These are phyloP conservation scores for Ecytonucleospora hepatopenaei DNA, from an alignment of 371 early-diverging fungal species.

Conservation along the genomic window DNA sequence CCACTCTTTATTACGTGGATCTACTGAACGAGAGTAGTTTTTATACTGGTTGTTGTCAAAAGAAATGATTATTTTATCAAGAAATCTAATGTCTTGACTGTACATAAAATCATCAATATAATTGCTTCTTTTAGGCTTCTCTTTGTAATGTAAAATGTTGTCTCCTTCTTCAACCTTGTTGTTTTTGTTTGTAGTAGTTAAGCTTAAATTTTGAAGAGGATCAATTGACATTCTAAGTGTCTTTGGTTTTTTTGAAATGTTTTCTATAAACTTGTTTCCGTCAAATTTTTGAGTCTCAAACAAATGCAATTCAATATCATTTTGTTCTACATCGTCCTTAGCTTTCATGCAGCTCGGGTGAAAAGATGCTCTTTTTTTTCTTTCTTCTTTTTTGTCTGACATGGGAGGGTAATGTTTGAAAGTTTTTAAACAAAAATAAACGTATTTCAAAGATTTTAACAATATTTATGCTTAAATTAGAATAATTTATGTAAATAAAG, in stretches of 20 bases:
- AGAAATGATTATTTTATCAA: conserved; percentile 26
- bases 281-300: background rate
- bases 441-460: no score
- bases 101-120: conserved; percentile 33
- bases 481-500: no score
- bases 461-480: no score
- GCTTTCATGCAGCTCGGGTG: background rate
- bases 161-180: background rate
- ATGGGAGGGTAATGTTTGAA: no score
- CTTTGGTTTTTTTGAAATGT: background rate
- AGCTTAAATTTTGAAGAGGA: background rate
- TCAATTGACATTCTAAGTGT: background rate
- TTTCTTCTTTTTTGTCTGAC: background rate
- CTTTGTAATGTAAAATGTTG: background rate
- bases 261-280: background rate
- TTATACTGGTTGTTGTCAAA: conserved; percentile 35
- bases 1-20: conserved; percentile 14
- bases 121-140: background rate
- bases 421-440: no score
- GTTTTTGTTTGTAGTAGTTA: background rate
- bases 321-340: background rate
- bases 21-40: conserved; percentile 35
- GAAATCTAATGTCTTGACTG: conserved; percentile 35
- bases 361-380: background rate
- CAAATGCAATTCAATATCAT: background rate